Conservation (phyloP, 495 filamentous ascomycete genomes). For the Hyaloscypha hepaticicola region DNA sequence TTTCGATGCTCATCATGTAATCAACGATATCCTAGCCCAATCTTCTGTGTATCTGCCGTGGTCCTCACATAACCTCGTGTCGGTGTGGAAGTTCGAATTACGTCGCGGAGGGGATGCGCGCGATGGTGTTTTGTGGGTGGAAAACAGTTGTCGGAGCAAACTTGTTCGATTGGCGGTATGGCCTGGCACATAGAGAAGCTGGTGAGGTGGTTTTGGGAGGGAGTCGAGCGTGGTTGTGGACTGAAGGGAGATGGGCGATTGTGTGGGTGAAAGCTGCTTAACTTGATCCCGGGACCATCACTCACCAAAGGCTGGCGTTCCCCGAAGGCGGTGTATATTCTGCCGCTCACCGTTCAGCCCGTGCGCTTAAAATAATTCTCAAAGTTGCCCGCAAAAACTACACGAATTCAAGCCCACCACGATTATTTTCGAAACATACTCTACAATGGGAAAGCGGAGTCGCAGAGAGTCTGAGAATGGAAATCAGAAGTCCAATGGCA, state of each 20-base stretch:
- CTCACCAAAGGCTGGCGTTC: neutral
- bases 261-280: neutral
- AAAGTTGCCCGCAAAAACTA: neutral
- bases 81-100: slow-evolving; percentile 3
- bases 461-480: slow-evolving; percentile 9
- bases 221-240: neutral
- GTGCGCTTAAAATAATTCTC: neutral
- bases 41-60: slow-evolving; percentile 23
- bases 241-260: neutral
- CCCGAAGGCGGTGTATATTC: neutral
- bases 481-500: slow-evolving; percentile 26
- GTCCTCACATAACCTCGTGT: slow-evolving; percentile 31
- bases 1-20: slow-evolving; percentile 28
- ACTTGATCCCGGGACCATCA: neutral
- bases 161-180: neutral
- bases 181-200: slow-evolving; percentile 8
- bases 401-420: neutral
- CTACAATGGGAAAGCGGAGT: slow-evolving; percentile 30
- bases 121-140: neutral
- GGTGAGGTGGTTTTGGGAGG: slow-evolving; percentile 3
- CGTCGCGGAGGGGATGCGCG: slow-evolving; percentile 14
- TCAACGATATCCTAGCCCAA: slow-evolving; percentile 22
- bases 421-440: neutral
- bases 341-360: neutral
- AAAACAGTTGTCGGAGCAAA: neutral